phyloP scores from a whole-genome alignment of 2,329 filamentous ascomycete species.

The Aspergillus transmontanensis region DNA sequence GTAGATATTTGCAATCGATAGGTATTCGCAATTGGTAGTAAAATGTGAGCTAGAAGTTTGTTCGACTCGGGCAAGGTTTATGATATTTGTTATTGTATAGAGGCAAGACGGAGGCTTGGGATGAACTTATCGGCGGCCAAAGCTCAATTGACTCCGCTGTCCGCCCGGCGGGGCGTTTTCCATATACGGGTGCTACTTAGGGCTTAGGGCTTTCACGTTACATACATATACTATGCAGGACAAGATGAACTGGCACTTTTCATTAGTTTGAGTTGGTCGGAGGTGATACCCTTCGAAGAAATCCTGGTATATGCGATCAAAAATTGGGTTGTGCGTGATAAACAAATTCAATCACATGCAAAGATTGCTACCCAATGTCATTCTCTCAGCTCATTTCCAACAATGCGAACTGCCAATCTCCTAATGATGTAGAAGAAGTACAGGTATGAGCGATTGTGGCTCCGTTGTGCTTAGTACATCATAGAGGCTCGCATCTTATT shows the following conservation, averaged over 20 bases:
- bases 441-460: background rate
- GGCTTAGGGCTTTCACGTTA: slow-evolving; percentile 21
- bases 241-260: too few species aligned
- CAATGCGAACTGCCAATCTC: background rate
- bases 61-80: background rate
- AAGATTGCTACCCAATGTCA: background rate
- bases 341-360: background rate
- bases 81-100: background rate
- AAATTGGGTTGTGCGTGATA: background rate
- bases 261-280: too few species aligned
- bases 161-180: slow-evolving; percentile 8
- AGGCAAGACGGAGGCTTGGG: background rate
- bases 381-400: background rate
- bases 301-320: background rate
- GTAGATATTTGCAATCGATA: background rate
- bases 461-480: slow-evolving; percentile 15
- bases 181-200: slow-evolving; percentile 16
- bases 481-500: slow-evolving; percentile 37
- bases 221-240: too few species aligned
- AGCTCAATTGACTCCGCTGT: slow-evolving; percentile 13
- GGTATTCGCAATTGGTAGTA: background rate
- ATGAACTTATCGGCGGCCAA: slow-evolving; percentile 18
- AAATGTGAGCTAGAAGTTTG: background rate
- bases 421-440: background rate
- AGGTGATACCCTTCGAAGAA: background rate